Evolutionary conservation across 768 basidiomycete species (phyloP).

Genomic region (Lepiota brunneoincarnata): DNA sequence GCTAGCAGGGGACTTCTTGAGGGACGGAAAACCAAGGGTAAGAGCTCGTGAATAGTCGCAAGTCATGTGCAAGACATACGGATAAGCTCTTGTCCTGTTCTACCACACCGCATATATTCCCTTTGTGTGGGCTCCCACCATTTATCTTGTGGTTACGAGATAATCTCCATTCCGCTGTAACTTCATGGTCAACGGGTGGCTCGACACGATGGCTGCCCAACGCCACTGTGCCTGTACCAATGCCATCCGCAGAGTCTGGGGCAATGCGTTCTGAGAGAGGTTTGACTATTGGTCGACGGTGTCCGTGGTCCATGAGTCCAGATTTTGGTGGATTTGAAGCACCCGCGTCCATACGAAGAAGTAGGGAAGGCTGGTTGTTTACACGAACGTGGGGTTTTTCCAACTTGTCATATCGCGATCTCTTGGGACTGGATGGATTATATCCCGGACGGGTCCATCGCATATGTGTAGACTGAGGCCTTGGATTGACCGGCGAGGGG

Average conservation of each 20-base stretch:
- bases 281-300: neutral
- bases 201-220: slow-evolving; percentile 5
- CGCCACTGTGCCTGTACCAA: neutral
- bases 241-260: neutral
- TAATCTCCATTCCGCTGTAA: neutral
- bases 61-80: neutral
- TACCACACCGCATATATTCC: neutral
- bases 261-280: neutral
- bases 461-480: slow-evolving; percentile 13
- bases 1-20: no score
- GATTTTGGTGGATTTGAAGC: neutral
- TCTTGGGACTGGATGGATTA: neutral
- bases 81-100: neutral
- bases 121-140: neutral
- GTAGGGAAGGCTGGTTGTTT: neutral
- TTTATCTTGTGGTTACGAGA: neutral
- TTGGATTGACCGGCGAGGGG: neutral
- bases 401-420: neutral
- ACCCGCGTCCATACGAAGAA: neutral
- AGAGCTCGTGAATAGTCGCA: no score
- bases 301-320: neutral
- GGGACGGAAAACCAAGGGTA: no score
- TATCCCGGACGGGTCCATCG: slow-evolving; percentile 20
- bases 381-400: neutral
- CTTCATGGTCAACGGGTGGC: neutral